Evolutionary conservation across 2,329 filamentous ascomycete species (phyloP), one percentile per base, ranked within the genome.

Genomic region (Ophiosphaerella herpotricha): DNA sequence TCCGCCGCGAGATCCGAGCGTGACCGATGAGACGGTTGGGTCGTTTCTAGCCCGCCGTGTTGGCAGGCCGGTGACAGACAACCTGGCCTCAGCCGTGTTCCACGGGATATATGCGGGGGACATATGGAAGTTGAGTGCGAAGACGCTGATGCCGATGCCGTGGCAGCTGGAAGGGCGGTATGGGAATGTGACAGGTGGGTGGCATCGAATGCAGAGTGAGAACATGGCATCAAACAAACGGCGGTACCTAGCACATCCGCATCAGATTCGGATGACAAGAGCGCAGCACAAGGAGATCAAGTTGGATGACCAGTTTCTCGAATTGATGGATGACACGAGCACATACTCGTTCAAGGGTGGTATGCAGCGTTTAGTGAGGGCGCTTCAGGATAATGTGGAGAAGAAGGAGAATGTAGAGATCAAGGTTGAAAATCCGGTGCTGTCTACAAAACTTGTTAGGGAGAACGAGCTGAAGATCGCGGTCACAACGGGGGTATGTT

Each of bases 71-170:
- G 57, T 89, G 6, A 84, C 85, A 12, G 80, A 94, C 60, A 92
- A 95, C 62, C 46, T 96, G 14, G 74, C 85, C 6, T 96, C 91
- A 5, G 91, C 87, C 1, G 68, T 85, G 2, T 74, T 91, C 45
- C 94, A 97, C 72, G 94, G 94, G 36, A 91, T 97, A 50, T 96
- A 95, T 72, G 94, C 92, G 18, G 94, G 94, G 5, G 89, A 97
- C 73, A 84, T 96, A 40, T 85, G 89, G 70, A 82, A 87, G 67
- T 78, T 97, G 43, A 96, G 91, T 72, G 85, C 84, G 40, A 85
- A 84, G 60, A 85, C 84, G 43, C 77, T 89, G 35, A 68, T 87
- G 34, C 75, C 86, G 8, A 59, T 73, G 23, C 48, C 77, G 0
- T 79, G 78, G 66, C 56, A 80, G n/a, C 73, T 80, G 48, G 82